A percentile compares a stretch with the other conserved stretches of the same genome.
phyloP scores from a whole-genome alignment of 2,329 filamentous ascomycete species.

The Colletotrichum coccodes region DNA sequence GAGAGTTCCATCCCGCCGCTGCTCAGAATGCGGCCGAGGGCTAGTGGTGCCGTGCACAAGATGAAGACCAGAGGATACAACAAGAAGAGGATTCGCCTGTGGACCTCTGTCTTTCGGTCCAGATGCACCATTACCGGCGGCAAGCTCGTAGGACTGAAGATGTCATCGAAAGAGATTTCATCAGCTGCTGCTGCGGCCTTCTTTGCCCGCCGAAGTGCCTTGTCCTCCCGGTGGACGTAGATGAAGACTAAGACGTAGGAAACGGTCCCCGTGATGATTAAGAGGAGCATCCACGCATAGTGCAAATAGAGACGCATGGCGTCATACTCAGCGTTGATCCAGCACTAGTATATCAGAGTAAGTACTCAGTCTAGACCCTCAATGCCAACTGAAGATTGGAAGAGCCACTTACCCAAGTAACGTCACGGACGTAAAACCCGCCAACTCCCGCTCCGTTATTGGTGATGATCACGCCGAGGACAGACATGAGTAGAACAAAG shows the following conservation, averaged over 20 bases:
- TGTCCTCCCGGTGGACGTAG: slow-evolving; percentile 37
- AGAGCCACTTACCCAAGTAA: slow-evolving; percentile 57
- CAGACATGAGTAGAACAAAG: slow-evolving; percentile 43
- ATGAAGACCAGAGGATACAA: slow-evolving; percentile 72
- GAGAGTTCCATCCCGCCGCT: slow-evolving; percentile 61
- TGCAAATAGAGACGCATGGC: slow-evolving; percentile 67
- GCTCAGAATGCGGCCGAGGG: slow-evolving; percentile 66
- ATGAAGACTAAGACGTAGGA: slow-evolving; percentile 50
- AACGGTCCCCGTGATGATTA: slow-evolving; percentile 45
- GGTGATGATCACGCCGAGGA: slow-evolving; percentile 22
- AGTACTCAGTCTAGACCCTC: slow-evolving; percentile 38
- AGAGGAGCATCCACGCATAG: slow-evolving; percentile 70
- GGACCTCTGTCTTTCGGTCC: neutral
- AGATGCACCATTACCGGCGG: neutral
- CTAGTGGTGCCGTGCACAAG: slow-evolving; percentile 69
- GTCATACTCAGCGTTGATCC: slow-evolving; percentile 63
- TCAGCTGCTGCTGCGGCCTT: neutral
- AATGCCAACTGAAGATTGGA: too few relatives aligned
- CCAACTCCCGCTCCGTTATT: slow-evolving; percentile 1
- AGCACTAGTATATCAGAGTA: slow-evolving; percentile 56
- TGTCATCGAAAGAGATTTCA: neutral
- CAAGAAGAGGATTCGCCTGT: slow-evolving; percentile 51
- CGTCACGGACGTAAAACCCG: slow-evolving; percentile 61
- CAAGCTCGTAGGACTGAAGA: neutral
- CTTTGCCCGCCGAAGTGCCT: neutral